Percentiles rank a stretch among this genome's conserved stretches.
phyloP scores from a whole-genome alignment of 352 stramenopile genomes.

The Globisporangium uncinulatum region DNA sequence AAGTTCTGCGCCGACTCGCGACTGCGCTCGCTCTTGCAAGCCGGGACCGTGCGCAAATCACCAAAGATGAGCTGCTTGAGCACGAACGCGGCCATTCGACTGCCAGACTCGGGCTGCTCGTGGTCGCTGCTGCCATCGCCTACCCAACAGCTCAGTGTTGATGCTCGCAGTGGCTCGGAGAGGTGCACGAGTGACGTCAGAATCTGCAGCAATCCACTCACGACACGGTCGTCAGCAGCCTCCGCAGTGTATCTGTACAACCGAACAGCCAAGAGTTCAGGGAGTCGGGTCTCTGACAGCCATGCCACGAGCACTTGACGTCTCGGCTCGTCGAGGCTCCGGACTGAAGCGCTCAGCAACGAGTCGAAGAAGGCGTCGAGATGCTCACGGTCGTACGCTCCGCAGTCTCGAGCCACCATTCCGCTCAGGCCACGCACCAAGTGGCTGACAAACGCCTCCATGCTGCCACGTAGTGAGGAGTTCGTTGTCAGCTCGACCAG shows the following conservation, averaged over 20 bases:
- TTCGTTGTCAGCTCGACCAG: slow-evolving; percentile 3
- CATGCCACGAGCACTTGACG: slow-evolving; percentile 3
- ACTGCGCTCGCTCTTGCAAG: slow-evolving; percentile 8
- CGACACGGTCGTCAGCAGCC: not conserved
- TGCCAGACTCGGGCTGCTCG: not conserved
- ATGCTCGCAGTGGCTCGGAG: slow-evolving; percentile 5
- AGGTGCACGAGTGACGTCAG: slow-evolving; percentile 5
- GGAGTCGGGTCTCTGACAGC: not conserved
- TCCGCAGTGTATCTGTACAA: not conserved
- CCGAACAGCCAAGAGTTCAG: not conserved
- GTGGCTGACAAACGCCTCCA: slow-evolving; percentile 15
- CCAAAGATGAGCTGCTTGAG: slow-evolving; percentile 16
- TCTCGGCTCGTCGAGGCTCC: not conserved
- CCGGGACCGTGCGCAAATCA: not conserved
- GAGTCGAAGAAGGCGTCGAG: slow-evolving; percentile 8
- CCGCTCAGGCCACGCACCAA: slow-evolving; percentile 21
- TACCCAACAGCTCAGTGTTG: not conserved
- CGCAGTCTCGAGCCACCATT: slow-evolving; percentile 6
- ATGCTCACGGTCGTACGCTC: not conserved
- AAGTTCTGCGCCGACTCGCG: slow-evolving; percentile 7
- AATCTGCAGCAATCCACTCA: slow-evolving; percentile 6
- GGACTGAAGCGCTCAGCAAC: not conserved
- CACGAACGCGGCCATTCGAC: slow-evolving; percentile 12
- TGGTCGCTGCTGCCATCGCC: not conserved
- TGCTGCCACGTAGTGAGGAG: not conserved